Base-by-base conservation (phyloP, 2,329 filamentous ascomycete species). In the Orbilia oligospora region DNA sequence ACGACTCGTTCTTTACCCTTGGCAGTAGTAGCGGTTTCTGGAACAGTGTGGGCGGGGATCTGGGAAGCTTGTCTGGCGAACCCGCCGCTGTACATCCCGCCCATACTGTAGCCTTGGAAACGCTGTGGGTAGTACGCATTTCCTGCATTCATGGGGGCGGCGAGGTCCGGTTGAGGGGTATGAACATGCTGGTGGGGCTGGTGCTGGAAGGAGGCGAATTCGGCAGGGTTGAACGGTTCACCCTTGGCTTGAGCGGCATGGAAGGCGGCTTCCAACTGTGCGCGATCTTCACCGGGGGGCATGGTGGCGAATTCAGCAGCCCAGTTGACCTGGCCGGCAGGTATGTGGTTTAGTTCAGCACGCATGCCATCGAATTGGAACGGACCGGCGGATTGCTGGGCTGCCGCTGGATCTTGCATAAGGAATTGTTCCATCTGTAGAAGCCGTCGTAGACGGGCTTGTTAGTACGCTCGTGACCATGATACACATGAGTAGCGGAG, bases 1-100 rank as follows among this genome's bases (percentile, higher is more conserved):
- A 98, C 91, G 86, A 98, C 90, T 85, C 97, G 97, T 46, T 92
- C 94, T 84, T 98, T 98, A 76, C 92, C 93, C 84, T 94, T 92
- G 63, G 85, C 87, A 16, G 76, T 63, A 80, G 89, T 81, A 14
- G 69, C 58, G 46, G 83, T 87, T 49, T 84, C 82, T 44, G 85
- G 82, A 79, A 84, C 79, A 80, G 84, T 82, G 82, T 86, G 82
- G 81, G 83, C 85, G 82, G 85, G 83, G 65, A 85, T 84, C 73
- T 86, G 85, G 82, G 87, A 87, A 80, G 86, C 83, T 80, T 86
- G 86, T 82, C 87, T 83, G 27, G 27, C 71, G 30, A 75, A 79
- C 3, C 82, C 87, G 83, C 81, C 85, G 84, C 53, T 83, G 84
- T 70, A 85, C 67, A 82, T 72, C 3, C 81, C 81, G 36, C 81